Evolutionary conservation across 371 early-diverging fungal species (phyloP), one percentile per base, ranked within the genome.

Genomic region (Haplosporangium sp.): DNA sequence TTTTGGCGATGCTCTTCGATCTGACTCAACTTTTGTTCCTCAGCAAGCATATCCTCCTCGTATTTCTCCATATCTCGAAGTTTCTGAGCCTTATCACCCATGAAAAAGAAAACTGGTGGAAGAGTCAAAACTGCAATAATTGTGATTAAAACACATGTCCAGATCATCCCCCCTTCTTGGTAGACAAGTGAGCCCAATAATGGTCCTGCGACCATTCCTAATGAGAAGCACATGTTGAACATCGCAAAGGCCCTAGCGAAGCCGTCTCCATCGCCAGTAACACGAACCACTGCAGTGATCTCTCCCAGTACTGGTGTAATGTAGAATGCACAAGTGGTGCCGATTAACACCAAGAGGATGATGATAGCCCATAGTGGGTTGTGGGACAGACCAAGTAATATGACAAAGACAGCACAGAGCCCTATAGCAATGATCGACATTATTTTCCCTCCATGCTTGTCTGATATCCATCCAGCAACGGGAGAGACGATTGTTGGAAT

Each of bases 401-500:
- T 52, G 2, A 84, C 76, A 34, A 86, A 84, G 17, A 88, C 64
- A 2, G 72, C 61, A 40, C 77, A 78, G 19, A 77, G 11, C 1
- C 68, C 71, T 20, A 88, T 84, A 11, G 83, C 79, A 1, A 84
- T 75, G 0, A 84, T 56, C 0, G 65, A 72, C 66, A 77, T 69
- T 35, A 78, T 62, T 53, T 84, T 86, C 17, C 83, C 74, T 0
- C 88, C 87, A 58, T 79, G 84, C 42, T 67, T 76, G 69, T 88
- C 88, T 7, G 84, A 76, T 40, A 86, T 59, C 38, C 72, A 69
- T 0, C 88, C 88, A 8, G 84, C 83, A 13, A 86, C n/a, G 8
- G 87, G 87, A 7, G 86, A 76, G n/a, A 86, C 39, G 61, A 87
- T 83, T 0, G 84, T 72, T 3, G 87, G 87, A n/a, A 85, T 61